Evolutionary conservation across 345 rosid genomes (phyloP).

Genomic region (Melastoma malabathricum): DNA sequence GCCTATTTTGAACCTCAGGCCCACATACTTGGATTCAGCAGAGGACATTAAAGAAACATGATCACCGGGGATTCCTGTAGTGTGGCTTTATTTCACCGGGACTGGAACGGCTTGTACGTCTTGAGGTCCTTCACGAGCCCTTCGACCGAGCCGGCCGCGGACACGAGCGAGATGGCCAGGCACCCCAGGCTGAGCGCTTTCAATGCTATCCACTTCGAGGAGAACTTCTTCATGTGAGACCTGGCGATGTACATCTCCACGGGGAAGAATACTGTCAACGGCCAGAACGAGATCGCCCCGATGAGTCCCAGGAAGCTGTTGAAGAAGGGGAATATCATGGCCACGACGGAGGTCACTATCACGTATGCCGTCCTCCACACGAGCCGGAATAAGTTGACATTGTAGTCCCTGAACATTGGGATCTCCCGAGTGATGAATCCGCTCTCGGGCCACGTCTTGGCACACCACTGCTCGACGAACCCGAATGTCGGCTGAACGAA

Average conservation of each 20-base stretch:
- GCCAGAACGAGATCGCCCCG: slow-evolving; percentile 78
- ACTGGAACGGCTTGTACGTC: slow-evolving; percentile 57
- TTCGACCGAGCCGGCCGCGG: slow-evolving; percentile 63
- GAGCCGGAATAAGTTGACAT: slow-evolving; percentile 46
- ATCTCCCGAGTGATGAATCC: slow-evolving; percentile 44
- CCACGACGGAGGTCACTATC: slow-evolving; percentile 41
- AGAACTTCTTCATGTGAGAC: slow-evolving; percentile 31
- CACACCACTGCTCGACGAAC: slow-evolving; percentile 41
- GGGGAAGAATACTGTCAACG: slow-evolving; percentile 76
- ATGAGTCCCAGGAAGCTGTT: slow-evolving; percentile 64
- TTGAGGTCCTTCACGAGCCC: slow-evolving; percentile 43
- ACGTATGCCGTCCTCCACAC: slow-evolving; percentile 73
- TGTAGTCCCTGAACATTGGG: slow-evolving; percentile 22
- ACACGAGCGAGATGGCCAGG: slow-evolving; percentile 45
- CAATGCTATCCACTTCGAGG: slow-evolving; percentile 56
- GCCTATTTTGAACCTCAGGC: too few species aligned
- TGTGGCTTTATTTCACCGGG: slow-evolving; percentile 4
- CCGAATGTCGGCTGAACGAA: slow-evolving; percentile 58
- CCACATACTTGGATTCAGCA: too few species aligned
- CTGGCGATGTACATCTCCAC: slow-evolving; percentile 71
- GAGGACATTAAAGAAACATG: too few species aligned
- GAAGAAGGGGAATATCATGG: slow-evolving; percentile 91
- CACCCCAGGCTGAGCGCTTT: slow-evolving; percentile 39
- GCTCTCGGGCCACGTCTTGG: slow-evolving; percentile 45
- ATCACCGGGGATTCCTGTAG: not conserved